Base-by-base conservation (phyloP, 306 rosid species). In the Lathyrus tuberosus region DNA sequence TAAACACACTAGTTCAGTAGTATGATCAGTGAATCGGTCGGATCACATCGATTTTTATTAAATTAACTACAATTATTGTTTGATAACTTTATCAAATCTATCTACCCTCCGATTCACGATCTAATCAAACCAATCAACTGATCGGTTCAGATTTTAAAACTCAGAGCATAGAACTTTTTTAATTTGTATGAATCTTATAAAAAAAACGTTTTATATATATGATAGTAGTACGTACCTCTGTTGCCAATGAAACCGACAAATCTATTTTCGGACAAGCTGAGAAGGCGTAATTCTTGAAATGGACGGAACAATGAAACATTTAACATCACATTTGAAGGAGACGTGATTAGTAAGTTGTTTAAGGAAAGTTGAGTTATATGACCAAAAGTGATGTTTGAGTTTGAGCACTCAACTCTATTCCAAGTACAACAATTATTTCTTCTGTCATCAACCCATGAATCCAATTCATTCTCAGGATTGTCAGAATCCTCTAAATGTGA, bases 401-500 rank as follows among this genome's bases (percentile, higher is more conserved):
- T 71, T 9, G 47, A 40, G 4, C 69, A 71, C 40, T 18, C 44
- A 22, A 74, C 28, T 64, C 65, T 30, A 1, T 65, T 17, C 78
- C 78, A 74, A 8, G 0, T 0, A 3, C 78, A 74, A 13, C 78
- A 74, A 42, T 74, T 43, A 37, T 38, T 64, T 1, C 0, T 22
- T 64, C 57, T 52, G 9, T 74, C 24, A 3, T 74, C 48, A 65
- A 74, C 49, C 72, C 78, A 74, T 28, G 72, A 74, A 26, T 1
- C 59, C 46, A 74, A 26, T 40, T 63, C 35, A 17, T 14, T 1
- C 31, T 28, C 2, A 28, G 31, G 31, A 28, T n/a, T 3, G 31
- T 28, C 8, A 28, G 4, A 28, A 48, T 30, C 16, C 4, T 44
- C 47, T 42, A 1, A 4, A 1, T 70, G 43, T 30, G 76, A 49